Evolutionary conservation across 148 eudicot genomes (phyloP).

Genomic region (Arctostaphylos glauca): DNA sequence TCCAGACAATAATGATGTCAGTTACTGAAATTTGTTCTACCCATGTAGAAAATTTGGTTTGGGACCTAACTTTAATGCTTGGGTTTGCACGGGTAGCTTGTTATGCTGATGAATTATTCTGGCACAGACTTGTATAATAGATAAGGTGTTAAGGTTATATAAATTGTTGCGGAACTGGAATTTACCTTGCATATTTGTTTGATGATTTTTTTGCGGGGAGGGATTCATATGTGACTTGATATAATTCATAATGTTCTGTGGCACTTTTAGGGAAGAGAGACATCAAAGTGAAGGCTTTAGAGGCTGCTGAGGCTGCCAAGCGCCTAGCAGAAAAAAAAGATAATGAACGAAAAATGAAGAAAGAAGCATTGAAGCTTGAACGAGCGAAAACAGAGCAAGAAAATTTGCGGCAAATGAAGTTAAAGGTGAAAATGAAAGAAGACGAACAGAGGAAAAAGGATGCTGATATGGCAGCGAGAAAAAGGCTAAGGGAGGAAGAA

Average conservation of each 20-base stretch:
- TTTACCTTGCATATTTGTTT: neutral
- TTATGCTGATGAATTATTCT: neutral
- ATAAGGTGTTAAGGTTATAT: neutral
- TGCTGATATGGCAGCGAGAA: constrained; percentile 62
- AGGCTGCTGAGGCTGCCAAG: constrained; percentile 87
- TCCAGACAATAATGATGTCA: neutral
- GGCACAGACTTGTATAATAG: neutral
- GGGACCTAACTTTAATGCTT: neutral
- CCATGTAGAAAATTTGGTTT: neutral
- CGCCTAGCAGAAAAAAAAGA: constrained; percentile 67
- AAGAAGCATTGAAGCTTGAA: constrained; percentile 76
- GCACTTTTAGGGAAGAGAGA: constrained; percentile 73
- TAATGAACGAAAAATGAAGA: constrained; percentile 76
- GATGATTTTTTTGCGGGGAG: neutral
- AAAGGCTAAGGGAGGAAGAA: constrained; percentile 86
- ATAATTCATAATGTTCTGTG: constrained; percentile 14
- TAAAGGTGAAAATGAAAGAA: constrained; percentile 58
- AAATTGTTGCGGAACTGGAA: neutral
- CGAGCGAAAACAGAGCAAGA: constrained; percentile 69
- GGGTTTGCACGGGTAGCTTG: neutral
- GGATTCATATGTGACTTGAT: neutral
- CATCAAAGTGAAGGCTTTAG: constrained; percentile 81
- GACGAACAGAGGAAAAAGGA: constrained; percentile 72
- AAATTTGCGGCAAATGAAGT: constrained; percentile 60
- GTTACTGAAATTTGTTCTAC: neutral